Percentiles rank a stretch among this genome's conserved stretches.
Conservation (phyloP, 169 alveolate species). For the Plasmodium vinckei region DNA sequence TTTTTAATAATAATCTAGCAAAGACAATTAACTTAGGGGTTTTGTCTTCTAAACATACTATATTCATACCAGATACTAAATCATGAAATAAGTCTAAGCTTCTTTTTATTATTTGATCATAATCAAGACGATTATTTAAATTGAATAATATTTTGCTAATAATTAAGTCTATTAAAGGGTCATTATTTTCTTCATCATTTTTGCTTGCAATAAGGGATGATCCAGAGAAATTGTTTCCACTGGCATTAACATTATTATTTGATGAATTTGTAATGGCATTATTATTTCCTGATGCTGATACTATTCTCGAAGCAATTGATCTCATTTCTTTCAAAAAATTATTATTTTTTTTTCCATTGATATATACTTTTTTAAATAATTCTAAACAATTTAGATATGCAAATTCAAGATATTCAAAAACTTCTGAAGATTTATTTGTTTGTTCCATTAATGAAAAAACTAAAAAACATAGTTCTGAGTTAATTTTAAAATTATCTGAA, state of each 20-base stretch:
- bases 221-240: slow-evolving; percentile 24
- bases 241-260: slow-evolving; percentile 8
- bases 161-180: slow-evolving; percentile 56
- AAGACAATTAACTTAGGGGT: slow-evolving; percentile 93
- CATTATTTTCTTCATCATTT: slow-evolving; percentile 61
- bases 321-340: slow-evolving; percentile 79
- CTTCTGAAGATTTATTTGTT: slow-evolving; percentile 77
- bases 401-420: slow-evolving; percentile 88
- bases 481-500: slow-evolving; percentile 54
- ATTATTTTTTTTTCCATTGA: slow-evolving; percentile 93
- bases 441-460: slow-evolving; percentile 76
- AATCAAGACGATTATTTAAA: slow-evolving; percentile 88
- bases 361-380: slow-evolving; percentile 92
- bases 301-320: slow-evolving; percentile 41
- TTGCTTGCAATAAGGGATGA: slow-evolving; percentile 42
- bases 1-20: slow-evolving; percentile 92
- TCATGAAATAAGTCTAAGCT: slow-evolving; percentile 92
- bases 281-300: not conserved
- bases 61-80: slow-evolving; percentile 93
- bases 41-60: slow-evolving; percentile 93
- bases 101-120: slow-evolving; percentile 90
- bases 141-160: slow-evolving; percentile 84
- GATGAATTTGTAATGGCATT: slow-evolving; percentile 21
- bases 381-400: slow-evolving; percentile 92
- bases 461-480: slow-evolving; percentile 62